Evolutionary conservation across 805 yeast genomes (phyloP).

Genomic region (Ogataea paraovalis): DNA sequence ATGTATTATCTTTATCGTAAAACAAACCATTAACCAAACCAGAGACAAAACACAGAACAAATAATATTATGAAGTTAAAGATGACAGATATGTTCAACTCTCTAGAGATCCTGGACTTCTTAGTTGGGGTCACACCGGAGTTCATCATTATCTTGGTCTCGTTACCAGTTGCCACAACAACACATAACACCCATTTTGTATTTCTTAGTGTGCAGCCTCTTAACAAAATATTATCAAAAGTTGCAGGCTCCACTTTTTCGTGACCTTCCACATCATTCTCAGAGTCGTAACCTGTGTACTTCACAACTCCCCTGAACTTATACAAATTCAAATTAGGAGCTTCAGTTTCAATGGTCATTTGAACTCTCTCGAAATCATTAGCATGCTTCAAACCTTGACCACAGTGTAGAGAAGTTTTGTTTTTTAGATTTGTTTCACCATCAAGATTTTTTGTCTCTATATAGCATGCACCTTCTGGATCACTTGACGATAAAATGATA

Average conservation of each 20-base stretch:
- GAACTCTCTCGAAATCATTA: conserved; percentile 52
- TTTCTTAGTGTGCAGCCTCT: conserved; percentile 73
- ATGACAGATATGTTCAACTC: conserved; percentile 66
- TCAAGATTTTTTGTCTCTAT: conserved; percentile 69
- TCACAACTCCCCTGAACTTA: conserved; percentile 61
- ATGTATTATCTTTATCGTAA: conserved; percentile 40
- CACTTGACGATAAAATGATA: conserved; percentile 60
- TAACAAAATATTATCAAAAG: conserved; percentile 58
- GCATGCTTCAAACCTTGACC: conserved; percentile 54
- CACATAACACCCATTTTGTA: conserved; percentile 72
- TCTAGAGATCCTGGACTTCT: conserved; percentile 58
- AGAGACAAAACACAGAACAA: conserved; percentile 62
- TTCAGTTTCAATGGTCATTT: conserved; percentile 65
- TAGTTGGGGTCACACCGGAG: conserved; percentile 74
- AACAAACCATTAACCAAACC: conserved; percentile 69
- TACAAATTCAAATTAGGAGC: conserved; percentile 66
- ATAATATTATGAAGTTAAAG: conserved; percentile 57
- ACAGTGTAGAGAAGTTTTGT: conserved; percentile 48
- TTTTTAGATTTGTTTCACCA: conserved; percentile 74
- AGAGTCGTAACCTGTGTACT: conserved; percentile 40
- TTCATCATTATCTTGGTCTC: conserved; percentile 78
- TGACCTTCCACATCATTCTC: conserved; percentile 28
- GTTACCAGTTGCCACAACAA: conserved; percentile 70
- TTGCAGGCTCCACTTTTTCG: conserved; percentile 50
- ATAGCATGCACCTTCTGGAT: conserved; percentile 61